These are phyloP conservation scores for Pythium sp. DNA, from an alignment of 352 stramenopile species.

Conservation along the genomic window DNA sequence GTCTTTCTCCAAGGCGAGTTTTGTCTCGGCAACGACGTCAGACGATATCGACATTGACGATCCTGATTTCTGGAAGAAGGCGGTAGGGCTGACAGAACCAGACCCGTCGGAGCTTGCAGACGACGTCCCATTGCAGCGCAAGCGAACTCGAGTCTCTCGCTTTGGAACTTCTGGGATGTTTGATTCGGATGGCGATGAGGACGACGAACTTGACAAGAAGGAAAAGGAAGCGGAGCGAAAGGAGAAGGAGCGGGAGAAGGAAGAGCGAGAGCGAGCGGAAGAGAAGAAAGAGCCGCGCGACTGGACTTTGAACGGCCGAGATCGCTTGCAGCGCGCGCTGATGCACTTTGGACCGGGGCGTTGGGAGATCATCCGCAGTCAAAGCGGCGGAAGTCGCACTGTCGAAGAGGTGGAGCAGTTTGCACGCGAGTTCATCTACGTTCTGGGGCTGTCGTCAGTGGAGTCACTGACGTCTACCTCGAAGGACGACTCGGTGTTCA, in stretches of 20 bases:
- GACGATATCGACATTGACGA: slow-evolving; percentile 98
- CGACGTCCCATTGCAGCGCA: slow-evolving; percentile 76
- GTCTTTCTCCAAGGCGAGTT: slow-evolving; percentile 92
- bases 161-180: slow-evolving; percentile 59
- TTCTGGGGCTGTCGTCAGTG: slow-evolving; percentile 66
- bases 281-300: slow-evolving; percentile 72
- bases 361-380: slow-evolving; percentile 87
- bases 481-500: slow-evolving; percentile 80
- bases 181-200: slow-evolving; percentile 69
- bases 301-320: slow-evolving; percentile 85
- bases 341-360: slow-evolving; percentile 88
- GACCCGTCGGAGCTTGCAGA: slow-evolving; percentile 57
- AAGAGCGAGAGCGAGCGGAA: slow-evolving; percentile 50
- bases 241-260: slow-evolving; percentile 38
- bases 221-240: slow-evolving; percentile 38
- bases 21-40: slow-evolving; percentile 85
- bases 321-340: slow-evolving; percentile 77
- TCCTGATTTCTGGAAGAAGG: slow-evolving; percentile 99
- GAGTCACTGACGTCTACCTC: slow-evolving; percentile 48
- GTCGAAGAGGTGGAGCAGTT: slow-evolving; percentile 84
- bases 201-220: slow-evolving; percentile 44
- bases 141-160: slow-evolving; percentile 79
- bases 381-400: slow-evolving; percentile 82
- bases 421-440: slow-evolving; percentile 85
- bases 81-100: slow-evolving; percentile 84